phyloP scores from a whole-genome alignment of 2,329 filamentous ascomycete genomes.

The Ascochyta rabiei region DNA sequence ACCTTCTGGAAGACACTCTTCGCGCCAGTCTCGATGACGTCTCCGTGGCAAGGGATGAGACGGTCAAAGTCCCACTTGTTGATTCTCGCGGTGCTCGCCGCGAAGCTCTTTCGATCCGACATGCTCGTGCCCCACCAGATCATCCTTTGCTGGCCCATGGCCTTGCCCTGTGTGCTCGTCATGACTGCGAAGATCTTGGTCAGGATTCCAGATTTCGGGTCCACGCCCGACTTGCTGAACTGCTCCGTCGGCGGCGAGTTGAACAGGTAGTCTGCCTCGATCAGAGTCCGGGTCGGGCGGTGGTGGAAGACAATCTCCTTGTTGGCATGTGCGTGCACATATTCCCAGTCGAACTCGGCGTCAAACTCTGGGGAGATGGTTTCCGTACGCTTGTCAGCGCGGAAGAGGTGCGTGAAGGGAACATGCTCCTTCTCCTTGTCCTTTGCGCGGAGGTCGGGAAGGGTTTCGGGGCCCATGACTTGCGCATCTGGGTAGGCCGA shows the following conservation, averaged over 20 bases:
- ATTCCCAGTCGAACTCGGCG: slow-evolving; percentile 82
- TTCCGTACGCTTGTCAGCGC: slow-evolving; percentile 43
- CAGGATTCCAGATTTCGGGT: slow-evolving; percentile 62
- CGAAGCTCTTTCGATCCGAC: slow-evolving; percentile 70
- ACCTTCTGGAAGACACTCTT: slow-evolving; percentile 79
- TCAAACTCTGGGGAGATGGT: slow-evolving; percentile 80
- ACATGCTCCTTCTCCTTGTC: slow-evolving; percentile 63
- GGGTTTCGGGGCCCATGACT: slow-evolving; percentile 80
- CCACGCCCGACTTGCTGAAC: slow-evolving; percentile 63
- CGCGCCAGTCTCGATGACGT: slow-evolving; percentile 76
- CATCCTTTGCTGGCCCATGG: slow-evolving; percentile 73
- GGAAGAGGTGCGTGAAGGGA: slow-evolving; percentile 70
- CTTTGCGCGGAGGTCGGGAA: slow-evolving; percentile 77
- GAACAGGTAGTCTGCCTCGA: slow-evolving; percentile 90
- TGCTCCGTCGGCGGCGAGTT: slow-evolving; percentile 89
- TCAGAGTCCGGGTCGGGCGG: slow-evolving; percentile 76
- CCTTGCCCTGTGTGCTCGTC: slow-evolving; percentile 67
- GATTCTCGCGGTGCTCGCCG: slow-evolving; percentile 71
- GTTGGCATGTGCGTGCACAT: slow-evolving; percentile 78
- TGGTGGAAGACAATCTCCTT: slow-evolving; percentile 89
- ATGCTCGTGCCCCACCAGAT: slow-evolving; percentile 75
- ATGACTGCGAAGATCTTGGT: slow-evolving; percentile 64
- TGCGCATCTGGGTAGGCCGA: slow-evolving; percentile 77
- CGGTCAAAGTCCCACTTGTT: slow-evolving; percentile 82
- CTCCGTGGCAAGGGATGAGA: slow-evolving; percentile 91